A percentile compares a stretch with the other conserved stretches of the same genome.
phyloP scores from a whole-genome alignment of 1,284 basidiomycete genomes.

The Melampsora americana region DNA sequence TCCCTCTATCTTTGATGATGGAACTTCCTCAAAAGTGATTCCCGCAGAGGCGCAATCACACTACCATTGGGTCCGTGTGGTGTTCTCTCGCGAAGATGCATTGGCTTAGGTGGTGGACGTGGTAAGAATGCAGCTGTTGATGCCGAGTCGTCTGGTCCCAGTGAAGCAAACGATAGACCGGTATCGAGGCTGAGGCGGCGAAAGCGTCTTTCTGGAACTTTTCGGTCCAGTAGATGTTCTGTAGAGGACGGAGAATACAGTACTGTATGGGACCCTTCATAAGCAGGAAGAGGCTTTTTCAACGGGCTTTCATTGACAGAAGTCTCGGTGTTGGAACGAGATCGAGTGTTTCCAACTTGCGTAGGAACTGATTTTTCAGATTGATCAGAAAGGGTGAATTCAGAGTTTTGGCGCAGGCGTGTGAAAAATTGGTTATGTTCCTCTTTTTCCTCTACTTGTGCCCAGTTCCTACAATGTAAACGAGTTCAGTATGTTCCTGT shows the following conservation, averaged over 20 bases:
- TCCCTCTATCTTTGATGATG: no score
- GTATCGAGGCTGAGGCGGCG: conserved; percentile 24
- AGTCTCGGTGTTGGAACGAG: not conserved
- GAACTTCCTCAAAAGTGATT: not conserved
- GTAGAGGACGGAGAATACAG: no score
- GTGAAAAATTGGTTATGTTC: not conserved
- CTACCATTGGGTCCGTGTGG: conserved; percentile 33
- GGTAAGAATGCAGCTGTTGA: conserved; percentile 40
- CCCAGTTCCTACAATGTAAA: not conserved
- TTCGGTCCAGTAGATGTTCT: not conserved
- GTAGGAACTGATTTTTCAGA: not conserved
- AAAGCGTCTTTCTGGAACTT: conserved; percentile 1
- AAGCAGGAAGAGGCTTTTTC: no score
- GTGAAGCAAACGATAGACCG: conserved; percentile 19
- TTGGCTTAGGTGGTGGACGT: conserved; percentile 28
- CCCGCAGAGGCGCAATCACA: conserved; percentile 35
- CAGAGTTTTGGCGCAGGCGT: not conserved
- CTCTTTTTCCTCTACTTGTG: not conserved
- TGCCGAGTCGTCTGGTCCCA: conserved; percentile 40
- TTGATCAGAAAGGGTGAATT: not conserved
- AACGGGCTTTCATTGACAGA: not conserved
- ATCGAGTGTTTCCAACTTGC: not conserved
- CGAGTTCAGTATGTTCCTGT: not conserved
- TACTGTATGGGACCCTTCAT: no score
- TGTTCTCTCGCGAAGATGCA: conserved; percentile 24